phyloP scores from a whole-genome alignment of 257 asterid genomes.

The Ligustrum vulgare region DNA sequence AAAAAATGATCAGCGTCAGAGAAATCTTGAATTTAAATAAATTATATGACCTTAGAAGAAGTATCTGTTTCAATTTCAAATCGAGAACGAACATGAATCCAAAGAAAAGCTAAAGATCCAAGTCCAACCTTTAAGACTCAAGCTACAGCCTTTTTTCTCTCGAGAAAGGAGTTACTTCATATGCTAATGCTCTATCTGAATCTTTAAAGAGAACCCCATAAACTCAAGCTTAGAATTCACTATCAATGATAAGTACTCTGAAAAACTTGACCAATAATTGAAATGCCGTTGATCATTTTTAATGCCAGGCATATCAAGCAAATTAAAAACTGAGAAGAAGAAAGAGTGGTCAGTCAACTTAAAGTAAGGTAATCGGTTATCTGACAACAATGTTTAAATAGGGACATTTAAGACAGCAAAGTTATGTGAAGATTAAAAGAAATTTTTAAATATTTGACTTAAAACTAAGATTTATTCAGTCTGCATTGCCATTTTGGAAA shows the following conservation, averaged over 20 bases:
- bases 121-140: slow-evolving; percentile 44
- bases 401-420: slow-evolving; percentile 18
- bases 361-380: neutral
- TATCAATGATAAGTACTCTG: neutral
- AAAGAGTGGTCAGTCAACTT: slow-evolving; percentile 22
- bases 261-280: neutral
- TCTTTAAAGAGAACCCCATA: slow-evolving; percentile 1
- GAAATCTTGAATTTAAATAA: slow-evolving; percentile 25
- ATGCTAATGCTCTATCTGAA: neutral
- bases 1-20: slow-evolving; percentile 33
- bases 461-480: neutral
- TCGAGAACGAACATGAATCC: too few species aligned
- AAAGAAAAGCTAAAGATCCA: slow-evolving; percentile 3
- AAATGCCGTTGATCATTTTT: too few species aligned
- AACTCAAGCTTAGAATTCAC: neutral
- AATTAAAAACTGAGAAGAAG: neutral
- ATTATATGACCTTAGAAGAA: neutral
- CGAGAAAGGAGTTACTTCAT: slow-evolving; percentile 29
- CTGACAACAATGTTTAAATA: slow-evolving; percentile 19
- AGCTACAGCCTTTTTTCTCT: slow-evolving; percentile 25
- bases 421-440: slow-evolving; percentile 3
- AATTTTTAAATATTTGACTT: slow-evolving; percentile 14
- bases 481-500: neutral
- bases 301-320: neutral
- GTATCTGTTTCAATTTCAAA: too few species aligned